Conservation (phyloP, 768 basidiomycete genomes). For the Collybia sordida region DNA sequence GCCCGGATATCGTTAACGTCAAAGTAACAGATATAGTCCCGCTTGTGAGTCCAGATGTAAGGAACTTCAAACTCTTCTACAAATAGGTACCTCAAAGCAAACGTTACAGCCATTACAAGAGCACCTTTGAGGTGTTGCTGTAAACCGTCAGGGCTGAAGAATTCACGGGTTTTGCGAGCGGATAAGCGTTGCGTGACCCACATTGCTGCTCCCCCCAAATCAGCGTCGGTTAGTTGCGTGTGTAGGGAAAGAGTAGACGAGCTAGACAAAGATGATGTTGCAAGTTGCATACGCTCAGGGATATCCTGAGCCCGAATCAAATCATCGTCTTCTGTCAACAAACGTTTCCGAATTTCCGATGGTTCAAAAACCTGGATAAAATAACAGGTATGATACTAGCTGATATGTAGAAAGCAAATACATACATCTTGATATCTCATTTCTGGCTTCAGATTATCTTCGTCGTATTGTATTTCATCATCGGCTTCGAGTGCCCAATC, state of each 20-base stretch:
- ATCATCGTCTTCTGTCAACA: slow-evolving; percentile 93
- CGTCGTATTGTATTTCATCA: slow-evolving; percentile 53
- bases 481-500: slow-evolving; percentile 92
- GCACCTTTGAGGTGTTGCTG: slow-evolving; percentile 60
- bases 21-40: slow-evolving; percentile 87
- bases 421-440: slow-evolving; percentile 85
- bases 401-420: slow-evolving; percentile 6
- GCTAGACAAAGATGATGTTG: slow-evolving; percentile 77
- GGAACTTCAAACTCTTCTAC: slow-evolving; percentile 91
- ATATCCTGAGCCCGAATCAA: slow-evolving; percentile 87
- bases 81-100: slow-evolving; percentile 80
- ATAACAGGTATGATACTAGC: slow-evolving; percentile 7
- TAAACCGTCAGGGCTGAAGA: slow-evolving; percentile 64
- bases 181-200: slow-evolving; percentile 88
- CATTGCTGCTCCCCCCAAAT: slow-evolving; percentile 77
- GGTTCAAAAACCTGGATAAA: slow-evolving; percentile 88
- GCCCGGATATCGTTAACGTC: slow-evolving; percentile 62
- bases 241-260: slow-evolving; percentile 61
- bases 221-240: slow-evolving; percentile 64
- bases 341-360: slow-evolving; percentile 85
- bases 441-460: slow-evolving; percentile 58
- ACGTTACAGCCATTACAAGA: slow-evolving; percentile 77
- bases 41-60: slow-evolving; percentile 91
- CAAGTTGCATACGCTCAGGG: slow-evolving; percentile 94
- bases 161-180: slow-evolving; percentile 67